Percentiles rank a stretch among this genome's conserved stretches.
phyloP scores from a whole-genome alignment of 768 basidiomycete genomes.

The Tulasnella calospora region DNA sequence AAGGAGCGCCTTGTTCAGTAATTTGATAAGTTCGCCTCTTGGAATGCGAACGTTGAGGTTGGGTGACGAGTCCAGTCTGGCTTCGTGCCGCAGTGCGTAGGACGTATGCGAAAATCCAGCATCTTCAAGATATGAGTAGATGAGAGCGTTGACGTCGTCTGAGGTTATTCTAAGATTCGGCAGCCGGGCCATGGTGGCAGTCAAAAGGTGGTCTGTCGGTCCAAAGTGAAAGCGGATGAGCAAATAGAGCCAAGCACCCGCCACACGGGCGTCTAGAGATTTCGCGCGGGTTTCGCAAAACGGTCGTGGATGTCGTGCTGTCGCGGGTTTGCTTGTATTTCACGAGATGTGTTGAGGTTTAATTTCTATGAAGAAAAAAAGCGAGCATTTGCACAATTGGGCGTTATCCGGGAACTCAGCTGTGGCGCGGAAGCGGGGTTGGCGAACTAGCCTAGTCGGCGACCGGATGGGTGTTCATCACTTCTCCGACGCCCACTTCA shows the following conservation, averaged over 20 bases:
- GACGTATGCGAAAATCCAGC: constrained; percentile 85
- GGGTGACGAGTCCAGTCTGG: constrained; percentile 62
- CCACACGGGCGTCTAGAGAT: neutral
- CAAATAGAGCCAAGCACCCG: constrained; percentile 3
- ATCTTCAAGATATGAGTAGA: constrained; percentile 78
- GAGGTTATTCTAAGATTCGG: constrained; percentile 25
- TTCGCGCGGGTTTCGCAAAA: neutral
- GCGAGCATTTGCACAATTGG: neutral
- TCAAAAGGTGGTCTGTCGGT: neutral
- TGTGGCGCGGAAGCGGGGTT: neutral
- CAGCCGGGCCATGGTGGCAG: constrained; percentile 11
- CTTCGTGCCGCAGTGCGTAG: constrained; percentile 72
- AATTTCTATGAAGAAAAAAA: neutral
- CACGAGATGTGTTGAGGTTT: neutral
- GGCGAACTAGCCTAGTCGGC: constrained; percentile 3
- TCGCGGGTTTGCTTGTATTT: neutral
- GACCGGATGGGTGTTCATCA: constrained; percentile 6
- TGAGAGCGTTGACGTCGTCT: constrained; percentile 67
- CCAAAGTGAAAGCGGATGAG: constrained; percentile 5
- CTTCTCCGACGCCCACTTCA: constrained; percentile 4
- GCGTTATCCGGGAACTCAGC: neutral
- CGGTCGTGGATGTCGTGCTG: too few species aligned
- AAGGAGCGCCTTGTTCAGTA: constrained; percentile 72
- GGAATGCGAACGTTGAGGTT: constrained; percentile 68
- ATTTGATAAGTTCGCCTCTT: constrained; percentile 74